These are phyloP conservation scores for Fusarium continuum DNA, from an alignment of 2,329 filamentous ascomycete species.

Conservation along the genomic window DNA sequence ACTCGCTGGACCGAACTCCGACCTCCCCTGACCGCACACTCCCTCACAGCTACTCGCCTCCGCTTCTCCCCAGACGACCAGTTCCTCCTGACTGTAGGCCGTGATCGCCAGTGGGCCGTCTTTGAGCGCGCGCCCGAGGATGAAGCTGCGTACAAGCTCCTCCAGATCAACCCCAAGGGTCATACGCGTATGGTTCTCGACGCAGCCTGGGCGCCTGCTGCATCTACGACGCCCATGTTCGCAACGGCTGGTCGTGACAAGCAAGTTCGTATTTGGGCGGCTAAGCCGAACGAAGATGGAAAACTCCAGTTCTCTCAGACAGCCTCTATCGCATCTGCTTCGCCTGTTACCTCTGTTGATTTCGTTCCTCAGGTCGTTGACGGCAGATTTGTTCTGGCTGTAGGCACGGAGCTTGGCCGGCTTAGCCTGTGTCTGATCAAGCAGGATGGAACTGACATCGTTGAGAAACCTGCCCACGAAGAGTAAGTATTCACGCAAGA, in stretches of 20 bases:
- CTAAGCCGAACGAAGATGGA: slow-evolving; percentile 45
- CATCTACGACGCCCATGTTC: slow-evolving; percentile 63
- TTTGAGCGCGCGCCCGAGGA: slow-evolving; percentile 65
- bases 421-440: slow-evolving; percentile 56
- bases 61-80: slow-evolving; percentile 80
- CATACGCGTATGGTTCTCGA: slow-evolving; percentile 94
- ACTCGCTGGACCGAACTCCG: slow-evolving; percentile 86
- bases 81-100: slow-evolving; percentile 84
- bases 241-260: slow-evolving; percentile 93
- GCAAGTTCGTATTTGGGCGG: slow-evolving; percentile 75
- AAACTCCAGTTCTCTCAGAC: slow-evolving; percentile 60
- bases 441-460: slow-evolving; percentile 50
- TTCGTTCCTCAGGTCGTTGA: slow-evolving; percentile 58
- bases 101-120: slow-evolving; percentile 90
- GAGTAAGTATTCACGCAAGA: slow-evolving; percentile 51
- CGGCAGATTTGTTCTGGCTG: slow-evolving; percentile 56
- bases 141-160: slow-evolving; percentile 61
- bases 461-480: slow-evolving; percentile 47
- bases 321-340: slow-evolving; percentile 62
- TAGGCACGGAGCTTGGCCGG: slow-evolving; percentile 66
- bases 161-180: slow-evolving; percentile 79
- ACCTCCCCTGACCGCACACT: slow-evolving; percentile 84
- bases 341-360: slow-evolving; percentile 76
- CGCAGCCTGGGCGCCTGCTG: slow-evolving; percentile 78
- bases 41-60: slow-evolving; percentile 84